Evolutionary conservation across 345 rosid genomes (phyloP), one percentile per base, ranked within the genome.

Genomic region (Linum usitatissimum): DNA sequence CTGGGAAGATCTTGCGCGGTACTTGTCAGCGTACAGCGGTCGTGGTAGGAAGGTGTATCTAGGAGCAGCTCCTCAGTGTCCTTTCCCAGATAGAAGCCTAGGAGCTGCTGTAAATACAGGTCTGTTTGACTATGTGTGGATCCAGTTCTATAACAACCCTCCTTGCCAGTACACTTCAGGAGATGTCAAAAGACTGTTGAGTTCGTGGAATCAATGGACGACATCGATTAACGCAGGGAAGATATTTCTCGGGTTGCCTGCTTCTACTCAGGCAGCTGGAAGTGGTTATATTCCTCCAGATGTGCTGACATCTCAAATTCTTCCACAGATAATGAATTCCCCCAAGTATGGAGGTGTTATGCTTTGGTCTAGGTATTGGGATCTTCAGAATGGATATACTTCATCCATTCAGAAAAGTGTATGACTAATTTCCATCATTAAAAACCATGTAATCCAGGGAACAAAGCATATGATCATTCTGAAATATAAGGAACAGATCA

Each of bases 281-380:
- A 71, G 76, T 13, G 79, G 79, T 34, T 76, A 68, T 59, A 30
- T 76, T 56, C 73, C 71, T 7, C 70, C 68, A 0, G 21, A 59
- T 21, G 68, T 71, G 55, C 28, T 76, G 62, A 71, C 63, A 6
- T 68, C 68, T 45, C 28, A 30, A 30, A 65, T 76, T 54, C 71
- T 71, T 68, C 76, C 79, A 10, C 61, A 17, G 57, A 68, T 76
- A 30, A 71, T 63, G 64, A 59, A 30, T 21, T 62, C 76, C 4
- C 42, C 68, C 0, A 69, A 72, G 70, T 72, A 76, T 60, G 80
- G 80, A 40, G 77, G 80, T 1, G 66, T 72, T 10, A 69, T 72
- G 77, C 67, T 76, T n/a, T 76, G 80, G 77, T 73, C 77, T 40
- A 72, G 48, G 70, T 76, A 6, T 8, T 70, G 36, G 39, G 80